Evolutionary conservation across 129 eudicot species (phyloP).

Genomic region (Artemisia argyi): DNA sequence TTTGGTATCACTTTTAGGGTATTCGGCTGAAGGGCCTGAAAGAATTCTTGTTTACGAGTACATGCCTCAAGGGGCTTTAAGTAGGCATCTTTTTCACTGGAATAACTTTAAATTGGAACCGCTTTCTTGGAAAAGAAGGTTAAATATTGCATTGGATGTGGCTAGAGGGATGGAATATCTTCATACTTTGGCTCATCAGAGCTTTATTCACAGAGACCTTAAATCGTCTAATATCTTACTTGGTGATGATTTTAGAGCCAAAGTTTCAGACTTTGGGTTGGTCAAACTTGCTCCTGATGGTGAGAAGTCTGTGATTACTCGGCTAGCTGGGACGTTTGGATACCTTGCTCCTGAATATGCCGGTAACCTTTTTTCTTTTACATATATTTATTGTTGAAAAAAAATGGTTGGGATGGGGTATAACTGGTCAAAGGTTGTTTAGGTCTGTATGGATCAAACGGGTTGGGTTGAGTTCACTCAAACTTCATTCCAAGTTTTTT

Average conservation of each 20-base stretch:
- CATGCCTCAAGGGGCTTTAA: slow-evolving; percentile 76
- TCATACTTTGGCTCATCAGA: slow-evolving; percentile 81
- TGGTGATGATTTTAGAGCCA: slow-evolving; percentile 93
- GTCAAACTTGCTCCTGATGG: slow-evolving; percentile 98
- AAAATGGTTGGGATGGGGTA: neutral
- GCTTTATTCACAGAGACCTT: slow-evolving; percentile 94
- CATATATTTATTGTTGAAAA: neutral
- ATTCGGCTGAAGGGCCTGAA: slow-evolving; percentile 65
- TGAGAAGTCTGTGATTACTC: slow-evolving; percentile 75
- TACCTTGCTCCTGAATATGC: slow-evolving; percentile 99
- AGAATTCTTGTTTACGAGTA: slow-evolving; percentile 74
- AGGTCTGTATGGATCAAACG: neutral
- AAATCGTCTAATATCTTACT: slow-evolving; percentile 91
- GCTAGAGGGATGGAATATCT: slow-evolving; percentile 99
- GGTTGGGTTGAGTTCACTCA: neutral
- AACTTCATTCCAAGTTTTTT: too few relatives aligned
- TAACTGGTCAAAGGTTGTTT: neutral
- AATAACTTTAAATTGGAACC: slow-evolving; percentile 74
- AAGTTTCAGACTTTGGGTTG: slow-evolving; percentile 93
- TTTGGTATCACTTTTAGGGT: slow-evolving; percentile 69
- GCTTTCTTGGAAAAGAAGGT: slow-evolving; percentile 88
- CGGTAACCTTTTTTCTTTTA: slow-evolving; percentile 48
- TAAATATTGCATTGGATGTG: slow-evolving; percentile 92
- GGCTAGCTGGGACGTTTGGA: slow-evolving; percentile 96
- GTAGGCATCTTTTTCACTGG: slow-evolving; percentile 69